Evolutionary conservation across 768 basidiomycete species (phyloP).

Genomic region (Sistotremastrum suecicum): DNA sequence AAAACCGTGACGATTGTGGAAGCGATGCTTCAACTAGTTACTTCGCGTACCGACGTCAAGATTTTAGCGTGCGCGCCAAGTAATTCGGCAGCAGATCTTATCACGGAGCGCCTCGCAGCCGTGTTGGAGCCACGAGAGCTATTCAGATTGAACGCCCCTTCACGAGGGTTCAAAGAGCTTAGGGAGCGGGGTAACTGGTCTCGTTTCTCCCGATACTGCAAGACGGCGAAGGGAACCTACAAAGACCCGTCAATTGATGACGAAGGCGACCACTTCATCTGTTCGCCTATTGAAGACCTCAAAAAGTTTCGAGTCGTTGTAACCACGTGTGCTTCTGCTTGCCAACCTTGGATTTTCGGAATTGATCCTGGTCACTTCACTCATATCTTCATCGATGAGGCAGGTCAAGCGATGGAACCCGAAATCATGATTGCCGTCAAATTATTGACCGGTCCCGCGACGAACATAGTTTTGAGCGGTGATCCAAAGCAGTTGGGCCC

Average conservation of each 20-base stretch:
- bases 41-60: neutral
- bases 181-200: too few species aligned
- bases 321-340: slow-evolving; percentile 50
- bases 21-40: slow-evolving; percentile 6
- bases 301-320: slow-evolving; percentile 40
- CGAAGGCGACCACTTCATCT: slow-evolving; percentile 19
- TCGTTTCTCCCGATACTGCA: neutral
- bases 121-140: slow-evolving; percentile 12
- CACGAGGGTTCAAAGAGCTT: slow-evolving; percentile 1
- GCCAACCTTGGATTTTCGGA: slow-evolving; percentile 39
- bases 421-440: slow-evolving; percentile 51
- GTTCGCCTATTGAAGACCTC: slow-evolving; percentile 24
- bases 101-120: slow-evolving; percentile 5
- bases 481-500: slow-evolving; percentile 65
- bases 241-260: neutral
- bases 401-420: slow-evolving; percentile 59
- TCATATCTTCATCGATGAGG: slow-evolving; percentile 61
- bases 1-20: slow-evolving; percentile 10
- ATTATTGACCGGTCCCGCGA: slow-evolving; percentile 36
- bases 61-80: slow-evolving; percentile 10
- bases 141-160: slow-evolving; percentile 8
- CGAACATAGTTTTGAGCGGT: slow-evolving; percentile 49
- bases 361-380: slow-evolving; percentile 46
- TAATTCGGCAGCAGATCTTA: slow-evolving; percentile 11
- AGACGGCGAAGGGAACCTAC: too few species aligned